These are phyloP conservation scores for Fusarium euwallaceae DNA, from an alignment of 2,329 filamentous ascomycete species.

Conservation along the genomic window DNA sequence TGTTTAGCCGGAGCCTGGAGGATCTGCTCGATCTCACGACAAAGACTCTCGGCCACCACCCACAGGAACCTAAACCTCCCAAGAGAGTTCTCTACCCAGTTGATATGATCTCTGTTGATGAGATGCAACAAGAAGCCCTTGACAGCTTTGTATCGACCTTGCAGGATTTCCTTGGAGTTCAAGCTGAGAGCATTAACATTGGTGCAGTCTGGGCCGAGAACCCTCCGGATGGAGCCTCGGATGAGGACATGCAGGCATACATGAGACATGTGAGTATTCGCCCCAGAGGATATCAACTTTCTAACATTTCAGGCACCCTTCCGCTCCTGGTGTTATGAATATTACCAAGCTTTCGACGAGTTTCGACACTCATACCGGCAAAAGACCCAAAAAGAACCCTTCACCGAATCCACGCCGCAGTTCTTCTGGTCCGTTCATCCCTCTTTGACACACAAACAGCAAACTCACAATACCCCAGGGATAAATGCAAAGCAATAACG, in stretches of 20 bases:
- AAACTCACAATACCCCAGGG: conserved; percentile 29
- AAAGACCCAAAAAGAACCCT: conserved; percentile 43
- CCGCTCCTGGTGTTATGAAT: conserved; percentile 50
- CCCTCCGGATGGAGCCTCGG: conserved; percentile 10
- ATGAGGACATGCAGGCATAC: conserved; percentile 42
- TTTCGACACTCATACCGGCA: conserved; percentile 47
- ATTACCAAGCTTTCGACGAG: conserved; percentile 47
- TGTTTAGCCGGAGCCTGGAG: conserved; percentile 45
- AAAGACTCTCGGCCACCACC: background rate
- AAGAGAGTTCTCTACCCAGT: conserved; percentile 44
- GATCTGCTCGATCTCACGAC: conserved; percentile 41
- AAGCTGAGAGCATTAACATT: conserved; percentile 35
- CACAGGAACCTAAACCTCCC: conserved; percentile 1
- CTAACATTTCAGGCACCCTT: conserved; percentile 48
- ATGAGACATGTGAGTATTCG: conserved; percentile 46
- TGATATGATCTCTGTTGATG: conserved; percentile 36
- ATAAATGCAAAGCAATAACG: conserved; percentile 33
- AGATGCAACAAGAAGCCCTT: conserved; percentile 24
- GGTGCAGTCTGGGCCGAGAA: conserved; percentile 35
- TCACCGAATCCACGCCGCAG: conserved; percentile 47
- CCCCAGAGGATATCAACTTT: background rate
- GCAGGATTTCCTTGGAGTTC: conserved; percentile 29
- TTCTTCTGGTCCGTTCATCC: conserved; percentile 47
- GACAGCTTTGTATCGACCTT: conserved; percentile 44
- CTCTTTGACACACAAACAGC: too few relatives aligned